Evolutionary conservation across 2,329 filamentous ascomycete species (phyloP).

Genomic region (Trichophyton verrucosum): DNA sequence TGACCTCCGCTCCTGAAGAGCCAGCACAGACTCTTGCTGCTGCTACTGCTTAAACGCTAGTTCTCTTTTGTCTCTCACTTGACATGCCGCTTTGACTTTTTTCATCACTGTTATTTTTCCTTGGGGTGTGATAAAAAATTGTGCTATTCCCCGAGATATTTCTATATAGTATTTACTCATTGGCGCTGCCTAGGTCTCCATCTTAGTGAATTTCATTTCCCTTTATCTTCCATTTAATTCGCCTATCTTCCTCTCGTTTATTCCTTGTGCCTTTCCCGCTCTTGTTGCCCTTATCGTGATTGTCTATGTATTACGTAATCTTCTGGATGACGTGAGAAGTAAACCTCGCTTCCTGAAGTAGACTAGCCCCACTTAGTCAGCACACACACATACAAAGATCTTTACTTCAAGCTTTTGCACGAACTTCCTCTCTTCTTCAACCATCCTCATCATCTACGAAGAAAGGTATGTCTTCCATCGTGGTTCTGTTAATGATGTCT

Average conservation of each 20-base stretch:
- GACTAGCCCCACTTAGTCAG: conserved; percentile 29
- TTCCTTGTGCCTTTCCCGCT: neutral
- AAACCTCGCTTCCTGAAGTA: conserved; percentile 19
- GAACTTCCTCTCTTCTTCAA: conserved; percentile 26
- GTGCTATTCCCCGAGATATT: neutral
- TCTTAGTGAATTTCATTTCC: neutral
- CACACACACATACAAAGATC: conserved; percentile 25
- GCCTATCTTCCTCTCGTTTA: neutral
- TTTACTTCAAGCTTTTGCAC: conserved; percentile 17
- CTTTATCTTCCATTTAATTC: neutral
- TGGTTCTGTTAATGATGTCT: neutral
- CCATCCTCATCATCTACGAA: conserved; percentile 34
- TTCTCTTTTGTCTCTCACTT: neutral
- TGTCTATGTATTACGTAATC: neutral
- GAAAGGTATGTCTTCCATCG: conserved; percentile 26
- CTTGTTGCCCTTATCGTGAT: neutral
- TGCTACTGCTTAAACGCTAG: conserved; percentile 16
- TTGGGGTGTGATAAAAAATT: neutral
- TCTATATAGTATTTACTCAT: neutral
- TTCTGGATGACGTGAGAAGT: neutral
- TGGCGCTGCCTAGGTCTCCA: neutral
- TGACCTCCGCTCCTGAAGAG: conserved; percentile 13
- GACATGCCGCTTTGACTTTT: neutral
- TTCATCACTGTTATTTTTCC: neutral
- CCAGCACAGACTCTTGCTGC: conserved; percentile 16